Base-by-base conservation (phyloP, 192 early-diverging fungal species). In the Tieghemiomyces parasiticus region DNA sequence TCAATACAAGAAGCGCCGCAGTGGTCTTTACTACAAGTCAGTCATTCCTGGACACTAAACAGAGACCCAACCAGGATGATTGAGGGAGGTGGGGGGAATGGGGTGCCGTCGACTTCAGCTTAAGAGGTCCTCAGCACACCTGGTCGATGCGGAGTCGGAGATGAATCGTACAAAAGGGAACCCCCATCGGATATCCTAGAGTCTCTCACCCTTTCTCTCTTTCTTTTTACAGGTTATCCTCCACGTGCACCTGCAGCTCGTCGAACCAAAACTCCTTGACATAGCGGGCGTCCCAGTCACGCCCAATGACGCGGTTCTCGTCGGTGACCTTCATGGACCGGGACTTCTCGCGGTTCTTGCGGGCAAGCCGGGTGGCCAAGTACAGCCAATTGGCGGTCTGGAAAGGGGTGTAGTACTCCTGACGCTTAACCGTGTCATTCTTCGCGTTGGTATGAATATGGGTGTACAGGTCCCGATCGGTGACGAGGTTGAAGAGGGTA, bases 341-440 rank as follows among this genome's bases (percentile, higher is more conserved):
- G 31, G 54, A 33, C 4, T 16, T 16, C 16, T 42, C 35, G 14
- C 38, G 22, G 31, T 61, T 49, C 66, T 67, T 71, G 54, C 65
- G 68, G 25, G 67, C 67, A 50, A 87, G 67, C 61, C 76, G 65
- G 20, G 84, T 82, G 61, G 72, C 74, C 62, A 87, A 68, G 62
- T 78, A 83, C 30, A 88, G 72, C 87, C 85, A 90, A 63, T 84
- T 84, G 61, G 86, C 77, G 0, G 83, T 74, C 63, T 83, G 78
- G 68, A 74, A 84, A 1, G 73, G 75, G 20, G 84, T 87, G 64
- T 77, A 85, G 62, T 63, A 86, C 61, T 83, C 72, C 71, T 76
- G 74, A n/a, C 74, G 71, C 75, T 86, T 81, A 63, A 80, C 72
- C 49, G 84, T 67, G 54, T 60, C 63, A 35, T 61, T 49, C 54